These are phyloP conservation scores for Orbilia quercus DNA, from an alignment of 2,329 filamentous ascomycete genomes.

Conservation along the genomic window DNA sequence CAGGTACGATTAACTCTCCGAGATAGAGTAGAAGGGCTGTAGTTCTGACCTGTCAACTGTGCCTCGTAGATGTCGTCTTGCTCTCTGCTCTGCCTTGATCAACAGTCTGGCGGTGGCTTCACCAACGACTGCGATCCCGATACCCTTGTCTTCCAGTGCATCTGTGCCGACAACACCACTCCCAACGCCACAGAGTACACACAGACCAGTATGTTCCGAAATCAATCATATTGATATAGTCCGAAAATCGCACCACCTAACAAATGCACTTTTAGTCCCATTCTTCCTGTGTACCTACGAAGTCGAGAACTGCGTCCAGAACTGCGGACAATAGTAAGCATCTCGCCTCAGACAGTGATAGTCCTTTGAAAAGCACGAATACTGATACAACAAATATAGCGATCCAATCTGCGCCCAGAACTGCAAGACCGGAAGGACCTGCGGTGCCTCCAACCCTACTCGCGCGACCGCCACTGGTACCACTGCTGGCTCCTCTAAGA, in stretches of 20 bases:
- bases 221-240: background rate
- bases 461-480: constrained; percentile 19
- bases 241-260: constrained; percentile 14
- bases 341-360: background rate
- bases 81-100: constrained; percentile 50
- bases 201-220: constrained; percentile 46
- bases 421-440: constrained; percentile 24
- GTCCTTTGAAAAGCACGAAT: background rate
- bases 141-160: constrained; percentile 41
- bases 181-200: constrained; percentile 53
- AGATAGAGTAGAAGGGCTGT: background rate
- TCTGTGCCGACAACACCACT: constrained; percentile 48
- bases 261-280: constrained; percentile 19
- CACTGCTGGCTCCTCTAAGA: constrained; percentile 9
- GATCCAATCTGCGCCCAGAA: constrained; percentile 40
- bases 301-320: constrained; percentile 46
- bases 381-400: constrained; percentile 3
- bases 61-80: constrained; percentile 35
- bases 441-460: constrained; percentile 50
- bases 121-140: constrained; percentile 45
- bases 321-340: constrained; percentile 47
- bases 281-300: constrained; percentile 51
- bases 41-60: constrained; percentile 19
- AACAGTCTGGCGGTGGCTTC: constrained; percentile 35
- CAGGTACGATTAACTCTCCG: constrained; percentile 24